Conservation (phyloP, 2,329 filamentous ascomycete genomes). For the Graphilbum fragrans region DNA sequence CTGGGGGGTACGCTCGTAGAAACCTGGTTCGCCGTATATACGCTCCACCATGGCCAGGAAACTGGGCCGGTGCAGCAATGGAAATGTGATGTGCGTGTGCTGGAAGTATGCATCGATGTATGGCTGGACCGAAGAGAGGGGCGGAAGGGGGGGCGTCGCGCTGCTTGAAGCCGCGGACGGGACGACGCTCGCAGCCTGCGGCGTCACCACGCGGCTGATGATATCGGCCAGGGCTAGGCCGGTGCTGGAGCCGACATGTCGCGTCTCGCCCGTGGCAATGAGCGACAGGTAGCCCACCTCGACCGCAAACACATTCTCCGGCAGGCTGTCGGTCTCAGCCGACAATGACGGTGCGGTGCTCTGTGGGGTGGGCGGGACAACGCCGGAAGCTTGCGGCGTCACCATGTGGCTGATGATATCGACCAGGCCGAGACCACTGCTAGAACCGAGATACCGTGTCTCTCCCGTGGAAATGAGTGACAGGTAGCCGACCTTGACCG, state of each 20-base stretch:
- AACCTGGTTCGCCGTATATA: slow-evolving; percentile 5
- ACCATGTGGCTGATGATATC: slow-evolving; percentile 4
- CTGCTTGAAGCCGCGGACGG: background rate
- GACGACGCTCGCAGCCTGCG: background rate
- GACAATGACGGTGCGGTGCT: too few relatives aligned
- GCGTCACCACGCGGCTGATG: background rate
- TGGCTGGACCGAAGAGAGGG: slow-evolving; percentile 2
- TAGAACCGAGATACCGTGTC: slow-evolving; percentile 9
- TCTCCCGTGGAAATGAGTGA: slow-evolving; percentile 3
- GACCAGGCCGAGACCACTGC: slow-evolving; percentile 7
- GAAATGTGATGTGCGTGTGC: slow-evolving; percentile 10
- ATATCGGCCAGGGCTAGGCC: slow-evolving; percentile 3
- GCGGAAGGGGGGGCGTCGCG: background rate
- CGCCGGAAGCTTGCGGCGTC: background rate
- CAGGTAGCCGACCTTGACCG: slow-evolving; percentile 3
- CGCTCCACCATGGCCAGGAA: slow-evolving; percentile 8
- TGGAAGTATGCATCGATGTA: slow-evolving; percentile 9
- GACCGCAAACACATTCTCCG: background rate
- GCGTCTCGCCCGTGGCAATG: slow-evolving; percentile 4
- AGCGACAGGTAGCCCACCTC: background rate
- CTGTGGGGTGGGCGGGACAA: background rate
- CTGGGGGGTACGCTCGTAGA: slow-evolving; percentile 2
- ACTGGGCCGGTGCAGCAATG: slow-evolving; percentile 8
- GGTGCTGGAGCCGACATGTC: background rate
- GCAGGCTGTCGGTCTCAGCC: background rate